These are phyloP conservation scores for Boletus semigastroideus DNA, from an alignment of 1,284 basidiomycete species.

Conservation along the genomic window DNA sequence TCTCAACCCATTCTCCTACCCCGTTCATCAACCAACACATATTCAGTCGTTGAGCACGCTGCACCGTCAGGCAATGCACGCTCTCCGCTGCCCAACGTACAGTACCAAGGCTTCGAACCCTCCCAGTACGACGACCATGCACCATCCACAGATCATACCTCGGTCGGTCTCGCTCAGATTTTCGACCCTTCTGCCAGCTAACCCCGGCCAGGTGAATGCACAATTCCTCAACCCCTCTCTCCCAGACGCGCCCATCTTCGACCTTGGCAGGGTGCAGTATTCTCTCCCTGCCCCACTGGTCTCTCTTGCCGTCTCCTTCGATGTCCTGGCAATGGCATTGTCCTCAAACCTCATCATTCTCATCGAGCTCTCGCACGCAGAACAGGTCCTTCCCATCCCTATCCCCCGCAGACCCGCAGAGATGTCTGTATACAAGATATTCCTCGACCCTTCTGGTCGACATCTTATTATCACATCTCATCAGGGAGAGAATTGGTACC, in stretches of 20 bases:
- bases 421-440: constrained; percentile 74
- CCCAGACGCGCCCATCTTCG: constrained; percentile 68
- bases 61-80: constrained; percentile 47
- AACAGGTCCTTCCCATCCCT: constrained; percentile 76
- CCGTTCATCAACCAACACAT: constrained; percentile 6
- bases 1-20: background rate
- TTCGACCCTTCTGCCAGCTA: constrained; percentile 4
- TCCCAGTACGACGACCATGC: constrained; percentile 56
- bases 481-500: constrained; percentile 94
- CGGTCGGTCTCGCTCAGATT: constrained; percentile 33
- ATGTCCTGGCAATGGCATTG: constrained; percentile 83
- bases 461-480: constrained; percentile 86
- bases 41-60: constrained; percentile 82
- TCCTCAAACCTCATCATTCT: constrained; percentile 77
- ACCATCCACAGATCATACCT: constrained; percentile 38
- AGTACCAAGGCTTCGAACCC: constrained; percentile 87
- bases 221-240: constrained; percentile 35
- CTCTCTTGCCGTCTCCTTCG: constrained; percentile 80
- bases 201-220: constrained; percentile 37
- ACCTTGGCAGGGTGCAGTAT: constrained; percentile 86
- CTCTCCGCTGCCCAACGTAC: constrained; percentile 55
- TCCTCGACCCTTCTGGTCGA: constrained; percentile 88
- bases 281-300: constrained; percentile 80
- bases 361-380: constrained; percentile 81
- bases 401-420: constrained; percentile 73